These are phyloP conservation scores for Ustilago xerochloae DNA, from an alignment of 1,284 basidiomycete genomes.

Conservation along the genomic window DNA sequence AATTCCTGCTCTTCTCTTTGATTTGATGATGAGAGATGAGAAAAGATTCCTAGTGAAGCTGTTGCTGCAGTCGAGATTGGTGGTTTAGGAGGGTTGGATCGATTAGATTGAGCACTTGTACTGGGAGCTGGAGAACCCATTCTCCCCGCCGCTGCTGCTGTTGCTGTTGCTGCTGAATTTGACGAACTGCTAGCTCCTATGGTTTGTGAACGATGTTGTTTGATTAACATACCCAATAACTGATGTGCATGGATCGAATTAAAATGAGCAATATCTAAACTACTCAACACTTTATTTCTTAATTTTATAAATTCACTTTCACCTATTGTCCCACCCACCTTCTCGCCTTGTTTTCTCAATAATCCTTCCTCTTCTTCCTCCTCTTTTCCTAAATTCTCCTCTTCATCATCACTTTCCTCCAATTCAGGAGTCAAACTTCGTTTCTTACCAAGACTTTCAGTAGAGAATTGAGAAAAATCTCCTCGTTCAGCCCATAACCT, in stretches of 20 bases:
- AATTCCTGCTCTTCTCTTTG: slow-evolving; percentile 47
- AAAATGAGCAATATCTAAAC: slow-evolving; percentile 53
- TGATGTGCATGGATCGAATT: slow-evolving; percentile 60
- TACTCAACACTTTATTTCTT: slow-evolving; percentile 44
- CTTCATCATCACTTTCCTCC: slow-evolving; percentile 13
- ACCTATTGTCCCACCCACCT: slow-evolving; percentile 42
- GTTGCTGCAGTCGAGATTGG: neutral
- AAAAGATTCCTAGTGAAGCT: slow-evolving; percentile 34
- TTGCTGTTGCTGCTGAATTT: neutral
- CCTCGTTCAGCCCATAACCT: slow-evolving; percentile 59
- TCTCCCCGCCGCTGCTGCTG: slow-evolving; percentile 9
- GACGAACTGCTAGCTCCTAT: neutral
- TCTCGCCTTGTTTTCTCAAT: slow-evolving; percentile 3
- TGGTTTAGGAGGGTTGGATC: slow-evolving; percentile 7
- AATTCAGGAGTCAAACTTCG: neutral
- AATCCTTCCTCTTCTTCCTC: slow-evolving; percentile 2
- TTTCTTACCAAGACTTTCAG: neutral
- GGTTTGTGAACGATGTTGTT: slow-evolving; percentile 30
- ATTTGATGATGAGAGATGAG: slow-evolving; percentile 8
- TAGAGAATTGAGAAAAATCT: slow-evolving; percentile 50
- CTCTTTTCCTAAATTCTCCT: neutral
- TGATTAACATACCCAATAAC: slow-evolving; percentile 55
- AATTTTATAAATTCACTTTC: slow-evolving; percentile 55
- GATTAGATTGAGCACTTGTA: slow-evolving; percentile 13
- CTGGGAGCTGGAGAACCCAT: slow-evolving; percentile 31